Conservation (phyloP, 2,329 filamentous ascomycete genomes). For the Alternaria sp. region DNA sequence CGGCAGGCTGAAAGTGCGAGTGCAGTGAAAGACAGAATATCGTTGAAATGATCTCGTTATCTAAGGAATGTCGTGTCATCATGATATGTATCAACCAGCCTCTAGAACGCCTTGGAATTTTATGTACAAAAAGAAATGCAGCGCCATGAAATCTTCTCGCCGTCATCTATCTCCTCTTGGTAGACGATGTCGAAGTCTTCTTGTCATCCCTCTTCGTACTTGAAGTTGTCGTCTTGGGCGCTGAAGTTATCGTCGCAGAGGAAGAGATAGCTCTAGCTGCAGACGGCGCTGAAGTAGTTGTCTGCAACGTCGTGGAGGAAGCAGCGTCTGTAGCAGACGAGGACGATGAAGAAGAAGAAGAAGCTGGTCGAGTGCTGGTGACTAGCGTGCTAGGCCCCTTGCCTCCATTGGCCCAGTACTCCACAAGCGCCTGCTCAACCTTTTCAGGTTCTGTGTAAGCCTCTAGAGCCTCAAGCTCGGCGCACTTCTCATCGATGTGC, state of each 20-base stretch:
- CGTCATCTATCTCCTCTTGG: constrained; percentile 1
- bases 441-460: constrained; percentile 35
- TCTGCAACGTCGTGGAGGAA: not conserved
- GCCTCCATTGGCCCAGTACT: constrained; percentile 33
- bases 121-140: not conserved
- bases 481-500: constrained; percentile 30
- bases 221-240: constrained; percentile 1
- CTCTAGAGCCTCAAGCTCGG: constrained; percentile 34
- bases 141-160: not conserved
- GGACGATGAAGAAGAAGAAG: not conserved
- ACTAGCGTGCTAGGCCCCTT: constrained; percentile 23
- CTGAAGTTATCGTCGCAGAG: not conserved
- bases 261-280: not conserved
- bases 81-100: not conserved
- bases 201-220: constrained; percentile 9
- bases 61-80: not conserved
- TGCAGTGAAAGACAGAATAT: not conserved
- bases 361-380: constrained; percentile 10
- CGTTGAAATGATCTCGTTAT: not conserved
- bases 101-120: not conserved
- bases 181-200: constrained; percentile 4
- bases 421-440: constrained; percentile 35
- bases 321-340: not conserved
- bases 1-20: rapidly evolving
- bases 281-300: not conserved